phyloP scores from a whole-genome alignment of 345 rosid genomes.

The Euphorbia lathyris region DNA sequence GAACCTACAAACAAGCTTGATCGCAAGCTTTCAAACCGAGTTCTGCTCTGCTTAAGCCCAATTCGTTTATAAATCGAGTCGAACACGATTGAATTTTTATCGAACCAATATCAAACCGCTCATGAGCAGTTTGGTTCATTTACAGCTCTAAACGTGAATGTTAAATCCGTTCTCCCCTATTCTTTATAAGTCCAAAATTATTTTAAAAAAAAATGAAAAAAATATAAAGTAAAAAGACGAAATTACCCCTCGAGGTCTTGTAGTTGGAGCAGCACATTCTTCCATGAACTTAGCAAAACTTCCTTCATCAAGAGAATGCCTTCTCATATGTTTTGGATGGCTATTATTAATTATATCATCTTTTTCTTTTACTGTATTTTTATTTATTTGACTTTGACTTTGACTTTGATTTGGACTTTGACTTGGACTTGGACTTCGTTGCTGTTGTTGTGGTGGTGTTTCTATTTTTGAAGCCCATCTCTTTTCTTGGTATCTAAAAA shows the following conservation, averaged over 20 bases:
- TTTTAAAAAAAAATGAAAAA: background rate
- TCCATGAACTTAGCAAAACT: conserved; percentile 42
- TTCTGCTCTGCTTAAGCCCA: no score
- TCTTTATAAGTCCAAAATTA: no score
- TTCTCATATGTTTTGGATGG: conserved; percentile 34
- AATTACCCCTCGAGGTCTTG: conserved; percentile 49
- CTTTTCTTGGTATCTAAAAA: conserved; percentile 17
- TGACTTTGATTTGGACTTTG: no score
- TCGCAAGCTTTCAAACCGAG: no score
- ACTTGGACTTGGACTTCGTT: no score
- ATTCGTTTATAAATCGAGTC: no score
- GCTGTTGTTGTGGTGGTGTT: conserved; percentile 34
- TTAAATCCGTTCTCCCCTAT: no score
- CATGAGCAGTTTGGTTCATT: no score
- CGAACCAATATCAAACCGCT: no score
- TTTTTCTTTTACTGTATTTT: conserved; percentile 26
- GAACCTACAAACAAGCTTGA: no score
- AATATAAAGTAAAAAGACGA: background rate
- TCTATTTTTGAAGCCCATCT: conserved; percentile 19
- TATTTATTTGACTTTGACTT: conserved; percentile 10
- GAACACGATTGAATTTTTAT: no score
- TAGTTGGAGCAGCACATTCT: conserved; percentile 33
- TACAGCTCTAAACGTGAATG: no score
- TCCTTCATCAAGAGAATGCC: conserved; percentile 63
- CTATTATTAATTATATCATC: conserved; percentile 27